Evolutionary conservation across 345 rosid genomes (phyloP), one percentile per base, ranked within the genome.

Genomic region (Limnanthes douglasii): DNA sequence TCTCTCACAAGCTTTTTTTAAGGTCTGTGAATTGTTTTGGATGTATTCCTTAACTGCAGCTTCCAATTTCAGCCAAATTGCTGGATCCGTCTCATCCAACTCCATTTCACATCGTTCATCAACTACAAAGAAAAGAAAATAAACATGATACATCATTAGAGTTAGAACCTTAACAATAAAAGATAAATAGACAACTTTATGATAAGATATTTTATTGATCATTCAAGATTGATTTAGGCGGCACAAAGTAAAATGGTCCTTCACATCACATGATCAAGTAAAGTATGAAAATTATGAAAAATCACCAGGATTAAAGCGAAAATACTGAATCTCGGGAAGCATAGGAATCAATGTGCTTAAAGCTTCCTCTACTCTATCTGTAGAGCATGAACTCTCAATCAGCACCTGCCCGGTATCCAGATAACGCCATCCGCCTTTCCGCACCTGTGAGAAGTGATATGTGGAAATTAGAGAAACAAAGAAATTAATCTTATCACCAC

Each of bases 371-470:
- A 73, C 94, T n/a, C 96, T 61, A 40, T 90, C 98, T 47, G 84
- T 96, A 22, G 94, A 84, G 73, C 98, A 84, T 11, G 98, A 88
- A 65, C 96, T 90, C 69, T 90, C 98, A 59, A 90, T 78, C 52
- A 90, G 61, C 53, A 90, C 94, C 64, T 90, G 98, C 13, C 98
- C 96, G 5, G 96, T 90, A 59, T 90, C 98, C 39, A 90, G 60
- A 62, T 90, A 85, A 38, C 96, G 94, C 98, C 98, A 90, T 41
- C 96, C 98, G 12, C 94, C 98, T 70, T 65, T 90, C 46, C 98
- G 70, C 21, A 58, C 78, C 98, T 84, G 53, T 34, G 62, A 3
- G 3, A 46, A 21, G 12, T 1, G 30, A 3, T 10, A n/a, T 28
- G n/a, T 19, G 32, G 15, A 27, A 37, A 6, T 48, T 6, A 13